These are phyloP conservation scores for Bauhinia variegata DNA, from an alignment of 306 rosid genomes.

Conservation along the genomic window DNA sequence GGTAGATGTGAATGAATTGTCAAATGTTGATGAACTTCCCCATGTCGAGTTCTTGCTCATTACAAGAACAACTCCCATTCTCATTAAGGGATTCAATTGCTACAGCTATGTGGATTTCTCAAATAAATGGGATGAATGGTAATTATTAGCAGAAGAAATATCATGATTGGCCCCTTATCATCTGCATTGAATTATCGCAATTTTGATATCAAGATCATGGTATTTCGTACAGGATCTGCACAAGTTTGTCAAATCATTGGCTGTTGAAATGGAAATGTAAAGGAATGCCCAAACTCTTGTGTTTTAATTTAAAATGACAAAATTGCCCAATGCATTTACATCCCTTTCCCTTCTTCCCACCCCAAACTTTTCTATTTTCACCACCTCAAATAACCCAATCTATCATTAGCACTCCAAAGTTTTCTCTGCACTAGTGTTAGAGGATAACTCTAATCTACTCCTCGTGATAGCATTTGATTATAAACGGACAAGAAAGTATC, in stretches of 20 bases:
- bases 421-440: too few species aligned
- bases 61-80: slow-evolving; percentile 59
- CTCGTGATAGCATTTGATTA: too few species aligned
- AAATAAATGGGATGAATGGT: slow-evolving; percentile 80
- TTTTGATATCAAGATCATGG: slow-evolving; percentile 29
- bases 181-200: slow-evolving; percentile 15
- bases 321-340: too few species aligned
- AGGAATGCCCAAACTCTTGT: slow-evolving; percentile 6
- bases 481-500: too few species aligned
- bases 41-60: slow-evolving; percentile 56
- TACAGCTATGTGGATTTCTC: slow-evolving; percentile 73
- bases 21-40: slow-evolving; percentile 56
- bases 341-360: too few species aligned
- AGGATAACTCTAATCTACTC: too few species aligned
- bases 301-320: too few species aligned
- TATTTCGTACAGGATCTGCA: slow-evolving; percentile 36
- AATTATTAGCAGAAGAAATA: slow-evolving; percentile 26
- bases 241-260: slow-evolving; percentile 19
- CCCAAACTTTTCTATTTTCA: too few species aligned
- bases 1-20: slow-evolving; percentile 45
- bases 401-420: too few species aligned
- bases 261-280: slow-evolving; percentile 19
- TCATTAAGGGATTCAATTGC: slow-evolving; percentile 66
- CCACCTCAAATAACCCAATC: too few species aligned
- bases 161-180: slow-evolving; percentile 5